Evolutionary conservation across 345 rosid species (phyloP), one percentile per base, ranked within the genome.

Genomic region (Arabis hirsuta): DNA sequence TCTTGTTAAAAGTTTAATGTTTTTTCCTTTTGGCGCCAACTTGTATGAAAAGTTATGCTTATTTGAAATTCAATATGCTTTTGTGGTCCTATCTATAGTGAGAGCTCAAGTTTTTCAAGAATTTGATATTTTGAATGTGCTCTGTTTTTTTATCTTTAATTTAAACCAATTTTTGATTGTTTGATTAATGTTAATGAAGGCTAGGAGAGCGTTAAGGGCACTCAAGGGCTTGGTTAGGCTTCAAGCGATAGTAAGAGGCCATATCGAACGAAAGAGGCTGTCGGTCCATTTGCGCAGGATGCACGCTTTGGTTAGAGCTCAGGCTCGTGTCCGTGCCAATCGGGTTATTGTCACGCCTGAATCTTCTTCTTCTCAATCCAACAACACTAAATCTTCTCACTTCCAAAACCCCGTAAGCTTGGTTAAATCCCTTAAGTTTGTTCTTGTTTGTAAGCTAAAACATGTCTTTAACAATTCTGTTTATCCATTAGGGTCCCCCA

Each of bases 211-310:
- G 0, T 78, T 92, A 81, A 84, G 97, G n/a, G 99, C 99, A 22
- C 60, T 96, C 10, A 96, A 79, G 76, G 94, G 94, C n/a, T 71
- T 96, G 74, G 98, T 96, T n/a, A 87, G 87, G 87, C 95, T 96
- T 77, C 96, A 96, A 67, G 98, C 98, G 0, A 75, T 90, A 36
- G 96, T 90, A n/a, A 88, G 99, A 80, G 97, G 99, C 9, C 91
- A 92, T 67, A 84, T 92, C 4, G 89, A 86, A 80, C 79, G 99
- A 67, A 96, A 92, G 81, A 79, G 84, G 72, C 82, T 81, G 27
- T 59, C 84, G 3, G 79, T 76, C 24, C 80, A 85, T 88, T 67
- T 86, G 46, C 84, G 80, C 8, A 47, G 81, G 70, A 90, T 92
- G 97, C 99, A 90, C 38, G 83, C 95, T 22, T 51, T 92, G 79